Evolutionary conservation across 805 yeast genomes (phyloP).

Genomic region (Cyberlindnera mississippiensis): DNA sequence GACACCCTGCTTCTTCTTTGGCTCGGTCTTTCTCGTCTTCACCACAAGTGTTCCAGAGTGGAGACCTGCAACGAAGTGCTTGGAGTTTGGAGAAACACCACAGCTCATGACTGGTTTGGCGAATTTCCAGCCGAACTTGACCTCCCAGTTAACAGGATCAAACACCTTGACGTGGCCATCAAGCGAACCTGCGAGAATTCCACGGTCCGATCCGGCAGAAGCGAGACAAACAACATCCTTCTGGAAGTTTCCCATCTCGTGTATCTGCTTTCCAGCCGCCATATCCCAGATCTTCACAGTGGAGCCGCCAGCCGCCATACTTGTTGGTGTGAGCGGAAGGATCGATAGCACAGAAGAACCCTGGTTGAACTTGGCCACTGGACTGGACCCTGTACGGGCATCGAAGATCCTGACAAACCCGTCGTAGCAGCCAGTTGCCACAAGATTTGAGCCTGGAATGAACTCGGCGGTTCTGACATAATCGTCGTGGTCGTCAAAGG

Average conservation of each 20-base stretch:
- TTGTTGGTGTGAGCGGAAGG: constrained; percentile 66
- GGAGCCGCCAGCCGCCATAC: constrained; percentile 74
- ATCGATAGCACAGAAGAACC: constrained; percentile 83
- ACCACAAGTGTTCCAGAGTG: constrained; percentile 86
- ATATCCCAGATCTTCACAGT: constrained; percentile 92
- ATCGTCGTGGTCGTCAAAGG: constrained; percentile 75
- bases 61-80: constrained; percentile 90
- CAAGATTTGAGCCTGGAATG: constrained; percentile 72
- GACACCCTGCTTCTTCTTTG: constrained; percentile 11
- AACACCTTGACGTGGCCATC: constrained; percentile 98
- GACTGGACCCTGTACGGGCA: constrained; percentile 54
- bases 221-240: constrained; percentile 88
- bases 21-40: constrained; percentile 59
- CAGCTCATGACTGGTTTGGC: constrained; percentile 90
- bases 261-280: constrained; percentile 65
- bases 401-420: constrained; percentile 83
- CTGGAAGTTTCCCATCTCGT: constrained; percentile 80
- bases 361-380: constrained; percentile 67
- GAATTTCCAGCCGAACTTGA: constrained; percentile 95
- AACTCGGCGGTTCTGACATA: constrained; percentile 81
- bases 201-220: constrained; percentile 60
- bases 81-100: constrained; percentile 81
- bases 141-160: constrained; percentile 78
- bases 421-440: constrained; percentile 95
- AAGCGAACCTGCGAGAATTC: constrained; percentile 88